Evolutionary conservation across 2,329 filamentous ascomycete genomes (phyloP).

Genomic region (Stagonosporopsis tanaceti): DNA sequence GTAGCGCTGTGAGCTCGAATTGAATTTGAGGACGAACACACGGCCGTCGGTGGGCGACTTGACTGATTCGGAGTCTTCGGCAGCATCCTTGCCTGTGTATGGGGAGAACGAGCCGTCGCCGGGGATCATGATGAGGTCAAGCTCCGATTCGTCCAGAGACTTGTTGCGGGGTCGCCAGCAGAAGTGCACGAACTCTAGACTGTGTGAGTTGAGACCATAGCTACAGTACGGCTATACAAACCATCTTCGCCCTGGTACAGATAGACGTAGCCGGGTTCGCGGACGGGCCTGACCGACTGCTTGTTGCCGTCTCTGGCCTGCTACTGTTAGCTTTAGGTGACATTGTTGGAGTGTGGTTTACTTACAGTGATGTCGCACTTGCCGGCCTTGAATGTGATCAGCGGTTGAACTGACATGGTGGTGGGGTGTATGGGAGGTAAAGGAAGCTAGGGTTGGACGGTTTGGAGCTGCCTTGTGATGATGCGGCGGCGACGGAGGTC

Average conservation of each 20-base stretch:
- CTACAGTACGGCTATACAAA: constrained; percentile 44
- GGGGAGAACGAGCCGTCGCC: constrained; percentile 86
- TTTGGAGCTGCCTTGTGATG: constrained; percentile 25
- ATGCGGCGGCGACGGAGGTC: not conserved
- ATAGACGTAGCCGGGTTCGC: constrained; percentile 86
- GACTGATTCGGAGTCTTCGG: constrained; percentile 63
- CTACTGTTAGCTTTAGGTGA: constrained; percentile 25
- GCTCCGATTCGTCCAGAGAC: constrained; percentile 74
- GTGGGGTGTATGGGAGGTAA: constrained; percentile 23
- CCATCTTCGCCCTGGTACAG: constrained; percentile 87
- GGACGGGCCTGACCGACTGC: constrained; percentile 73
- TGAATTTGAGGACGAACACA: constrained; percentile 92
- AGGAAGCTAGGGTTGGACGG: constrained; percentile 26
- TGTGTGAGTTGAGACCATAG: constrained; percentile 21
- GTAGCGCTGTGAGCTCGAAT: constrained; percentile 87
- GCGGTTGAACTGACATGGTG: constrained; percentile 79
- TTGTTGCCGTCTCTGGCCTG: constrained; percentile 37
- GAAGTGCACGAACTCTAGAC: constrained; percentile 85
- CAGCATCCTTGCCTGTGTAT: constrained; percentile 66
- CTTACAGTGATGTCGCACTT: constrained; percentile 84
- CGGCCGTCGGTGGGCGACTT: constrained; percentile 79
- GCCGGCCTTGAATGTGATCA: constrained; percentile 97
- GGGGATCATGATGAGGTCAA: constrained; percentile 94
- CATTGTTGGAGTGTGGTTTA: constrained; percentile 21
- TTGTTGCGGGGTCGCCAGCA: constrained; percentile 89